Conservation (phyloP, 352 stramenopile species). For the Phytophthora melonis region DNA sequence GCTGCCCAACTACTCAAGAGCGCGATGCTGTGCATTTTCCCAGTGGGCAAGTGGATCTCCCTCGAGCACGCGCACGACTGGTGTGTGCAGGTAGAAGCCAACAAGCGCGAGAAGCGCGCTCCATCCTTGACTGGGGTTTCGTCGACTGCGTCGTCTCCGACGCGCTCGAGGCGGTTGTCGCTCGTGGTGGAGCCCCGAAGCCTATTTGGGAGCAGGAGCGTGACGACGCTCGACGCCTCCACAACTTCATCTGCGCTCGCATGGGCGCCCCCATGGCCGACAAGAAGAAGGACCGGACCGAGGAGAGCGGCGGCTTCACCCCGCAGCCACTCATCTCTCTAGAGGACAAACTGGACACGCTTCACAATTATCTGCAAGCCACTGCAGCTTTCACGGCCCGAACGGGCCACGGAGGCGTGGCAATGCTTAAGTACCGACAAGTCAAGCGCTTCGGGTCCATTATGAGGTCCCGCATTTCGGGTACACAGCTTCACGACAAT, state of each 20-base stretch:
- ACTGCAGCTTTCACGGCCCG: conserved; percentile 24
- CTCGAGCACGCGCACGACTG: conserved; percentile 71
- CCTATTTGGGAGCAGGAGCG: conserved; percentile 57
- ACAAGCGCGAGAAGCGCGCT: conserved; percentile 53
- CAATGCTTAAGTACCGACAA: conserved; percentile 70
- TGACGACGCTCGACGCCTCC: conserved; percentile 59
- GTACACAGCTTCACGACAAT: conserved; percentile 6
- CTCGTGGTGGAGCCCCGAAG: conserved; percentile 1
- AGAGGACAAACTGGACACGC: conserved; percentile 69
- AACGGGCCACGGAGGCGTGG: conserved; percentile 25
- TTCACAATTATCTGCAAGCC: conserved; percentile 70
- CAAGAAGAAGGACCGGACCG: conserved; percentile 38
- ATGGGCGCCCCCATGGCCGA: conserved; percentile 44
- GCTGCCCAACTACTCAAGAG: conserved; percentile 47
- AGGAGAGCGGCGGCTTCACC: conserved; percentile 60
- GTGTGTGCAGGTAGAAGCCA: conserved; percentile 69
- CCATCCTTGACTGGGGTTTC: conserved; percentile 3
- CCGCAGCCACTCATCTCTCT: conserved; percentile 49
- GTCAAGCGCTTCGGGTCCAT: conserved; percentile 76
- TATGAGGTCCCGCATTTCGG: conserved; percentile 55
- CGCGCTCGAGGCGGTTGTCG: conserved; percentile 8
- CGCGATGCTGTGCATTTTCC: conserved; percentile 71
- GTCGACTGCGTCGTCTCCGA: not conserved
- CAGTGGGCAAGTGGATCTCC: conserved; percentile 52
- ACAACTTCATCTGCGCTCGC: conserved; percentile 74